phyloP scores from a whole-genome alignment of 2,329 filamentous ascomycete species.

The Lasiodiplodia theobromae region DNA sequence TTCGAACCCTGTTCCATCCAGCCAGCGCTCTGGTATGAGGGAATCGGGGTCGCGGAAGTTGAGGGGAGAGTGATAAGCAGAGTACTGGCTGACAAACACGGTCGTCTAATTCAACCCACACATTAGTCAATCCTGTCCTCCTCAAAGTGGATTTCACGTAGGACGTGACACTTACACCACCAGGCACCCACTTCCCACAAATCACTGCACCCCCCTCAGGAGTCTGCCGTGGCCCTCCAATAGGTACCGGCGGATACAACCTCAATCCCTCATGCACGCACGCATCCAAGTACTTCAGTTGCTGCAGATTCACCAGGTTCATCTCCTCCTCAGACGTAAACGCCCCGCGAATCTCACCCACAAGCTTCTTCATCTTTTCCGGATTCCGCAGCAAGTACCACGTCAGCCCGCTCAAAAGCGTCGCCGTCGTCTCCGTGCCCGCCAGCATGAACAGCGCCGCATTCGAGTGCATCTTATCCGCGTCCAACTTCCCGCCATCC shows the following conservation, averaged over 20 bases:
- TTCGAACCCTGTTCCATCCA: slow-evolving; percentile 38
- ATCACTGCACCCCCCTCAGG: slow-evolving; percentile 39
- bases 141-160: neutral
- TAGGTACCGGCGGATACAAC: slow-evolving; percentile 52
- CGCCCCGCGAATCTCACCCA: neutral
- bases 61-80: slow-evolving; percentile 36
- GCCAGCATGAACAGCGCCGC: slow-evolving; percentile 39
- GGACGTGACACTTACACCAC: slow-evolving; percentile 34
- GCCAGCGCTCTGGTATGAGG: slow-evolving; percentile 44
- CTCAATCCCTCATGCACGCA: slow-evolving; percentile 53
- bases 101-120: neutral
- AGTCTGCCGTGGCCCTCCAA: slow-evolving; percentile 40
- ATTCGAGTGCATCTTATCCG: slow-evolving; percentile 32
- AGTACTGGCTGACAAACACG: slow-evolving; percentile 31
- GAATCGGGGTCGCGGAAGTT: slow-evolving; percentile 38
- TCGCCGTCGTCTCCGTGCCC: slow-evolving; percentile 52
- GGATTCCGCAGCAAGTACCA: slow-evolving; percentile 40
- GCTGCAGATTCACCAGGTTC: neutral
- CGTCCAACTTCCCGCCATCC: slow-evolving; percentile 6
- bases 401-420: slow-evolving; percentile 42
- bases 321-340: neutral
- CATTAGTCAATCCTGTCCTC: neutral
- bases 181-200: slow-evolving; percentile 32
- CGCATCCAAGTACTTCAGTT: neutral
- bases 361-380: neutral